Conservation (phyloP, 2,329 filamentous ascomycete species). For the Phyllachora maydis region DNA sequence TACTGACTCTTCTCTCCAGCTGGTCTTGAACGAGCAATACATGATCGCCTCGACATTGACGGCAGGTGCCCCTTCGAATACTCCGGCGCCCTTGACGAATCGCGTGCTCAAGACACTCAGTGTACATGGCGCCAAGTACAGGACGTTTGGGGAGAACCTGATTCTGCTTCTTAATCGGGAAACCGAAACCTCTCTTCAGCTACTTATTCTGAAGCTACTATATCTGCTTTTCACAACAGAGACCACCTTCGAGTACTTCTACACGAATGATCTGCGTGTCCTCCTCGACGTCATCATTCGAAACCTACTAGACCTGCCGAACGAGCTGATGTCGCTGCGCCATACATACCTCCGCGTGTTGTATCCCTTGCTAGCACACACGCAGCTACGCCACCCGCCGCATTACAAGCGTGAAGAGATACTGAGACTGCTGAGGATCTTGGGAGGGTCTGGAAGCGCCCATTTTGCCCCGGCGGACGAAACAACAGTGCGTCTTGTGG, state of each 20-base stretch:
- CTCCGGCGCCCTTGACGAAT: slow-evolving; percentile 50
- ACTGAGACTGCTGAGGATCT: slow-evolving; percentile 49
- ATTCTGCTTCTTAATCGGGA: slow-evolving; percentile 90
- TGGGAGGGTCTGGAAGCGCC: slow-evolving; percentile 42
- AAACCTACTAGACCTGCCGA: slow-evolving; percentile 86
- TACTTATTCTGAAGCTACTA: slow-evolving; percentile 88
- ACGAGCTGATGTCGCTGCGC: slow-evolving; percentile 55
- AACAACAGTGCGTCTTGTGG: slow-evolving; percentile 57
- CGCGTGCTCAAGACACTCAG: slow-evolving; percentile 84
- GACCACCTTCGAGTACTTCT: slow-evolving; percentile 92
- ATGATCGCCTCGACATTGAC: slow-evolving; percentile 55
- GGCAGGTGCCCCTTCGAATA: slow-evolving; percentile 16
- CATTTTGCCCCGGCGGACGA: slow-evolving; percentile 70
- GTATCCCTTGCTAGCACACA: slow-evolving; percentile 77
- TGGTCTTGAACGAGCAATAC: slow-evolving; percentile 95
- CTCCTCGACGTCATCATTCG: slow-evolving; percentile 90
- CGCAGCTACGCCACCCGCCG: slow-evolving; percentile 67
- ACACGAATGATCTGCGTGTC: slow-evolving; percentile 89
- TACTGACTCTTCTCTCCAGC: slow-evolving; percentile 21
- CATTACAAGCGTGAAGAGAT: slow-evolving; percentile 88
- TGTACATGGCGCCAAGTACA: slow-evolving; percentile 58
- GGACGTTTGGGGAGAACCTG: slow-evolving; percentile 94
- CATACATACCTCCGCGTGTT: slow-evolving; percentile 92
- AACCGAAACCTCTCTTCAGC: slow-evolving; percentile 79
- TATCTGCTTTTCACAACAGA: slow-evolving; percentile 89